These are phyloP conservation scores for Solanum habrochaites DNA, from an alignment of 257 asterid genomes.

Conservation along the genomic window DNA sequence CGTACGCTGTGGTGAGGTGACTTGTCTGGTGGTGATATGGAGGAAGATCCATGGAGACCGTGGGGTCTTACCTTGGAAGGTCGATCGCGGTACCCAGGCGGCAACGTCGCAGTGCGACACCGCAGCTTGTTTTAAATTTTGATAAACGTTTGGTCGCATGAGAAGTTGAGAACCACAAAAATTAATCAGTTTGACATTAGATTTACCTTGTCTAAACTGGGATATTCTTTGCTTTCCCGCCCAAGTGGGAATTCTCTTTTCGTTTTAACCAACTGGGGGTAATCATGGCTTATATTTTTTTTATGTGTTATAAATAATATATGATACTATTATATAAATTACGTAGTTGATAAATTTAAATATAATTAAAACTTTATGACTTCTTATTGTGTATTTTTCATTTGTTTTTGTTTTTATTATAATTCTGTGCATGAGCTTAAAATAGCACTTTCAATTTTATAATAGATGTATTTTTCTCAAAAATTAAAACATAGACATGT, in stretches of 20 bases:
- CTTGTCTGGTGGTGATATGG: constrained; percentile 9
- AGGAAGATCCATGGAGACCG: not conserved
- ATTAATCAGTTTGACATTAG: not conserved
- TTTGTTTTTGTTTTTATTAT: too few relatives aligned
- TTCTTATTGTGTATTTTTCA: too few relatives aligned
- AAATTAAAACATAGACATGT: too few relatives aligned
- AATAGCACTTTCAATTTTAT: too few relatives aligned
- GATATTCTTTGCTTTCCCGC: not conserved
- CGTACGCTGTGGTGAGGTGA: constrained; percentile 41
- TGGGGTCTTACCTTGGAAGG: not conserved
- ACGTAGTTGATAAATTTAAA: too few relatives aligned
- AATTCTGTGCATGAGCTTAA: too few relatives aligned
- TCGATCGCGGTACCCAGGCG: too few relatives aligned
- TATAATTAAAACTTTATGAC: too few relatives aligned
- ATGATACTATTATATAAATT: too few relatives aligned
- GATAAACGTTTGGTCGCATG: not conserved
- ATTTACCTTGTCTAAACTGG: not conserved
- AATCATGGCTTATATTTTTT: not conserved
- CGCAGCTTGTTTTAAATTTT: not conserved
- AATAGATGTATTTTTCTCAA: too few relatives aligned
- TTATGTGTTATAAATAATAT: not conserved
- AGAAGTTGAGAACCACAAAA: not conserved
- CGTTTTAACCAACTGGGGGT: not conserved
- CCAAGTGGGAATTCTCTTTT: not conserved
- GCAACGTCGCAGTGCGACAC: not conserved